Evolutionary conservation across 2,329 filamentous ascomycete genomes (phyloP), one percentile per base, ranked within the genome.

Genomic region (Cladosporium velox): DNA sequence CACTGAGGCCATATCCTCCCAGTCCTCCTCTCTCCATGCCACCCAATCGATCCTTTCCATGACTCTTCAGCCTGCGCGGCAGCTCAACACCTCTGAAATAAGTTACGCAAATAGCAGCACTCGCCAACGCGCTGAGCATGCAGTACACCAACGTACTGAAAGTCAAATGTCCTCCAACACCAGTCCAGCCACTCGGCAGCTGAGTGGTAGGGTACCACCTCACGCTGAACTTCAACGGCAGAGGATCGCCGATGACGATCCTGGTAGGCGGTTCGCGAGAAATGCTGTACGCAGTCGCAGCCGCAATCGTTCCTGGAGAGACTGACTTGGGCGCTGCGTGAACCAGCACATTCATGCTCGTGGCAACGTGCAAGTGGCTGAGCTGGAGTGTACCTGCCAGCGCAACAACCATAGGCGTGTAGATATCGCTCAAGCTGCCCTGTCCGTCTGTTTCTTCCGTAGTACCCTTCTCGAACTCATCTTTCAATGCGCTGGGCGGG

Each of bases 301-400:
- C 93, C 74, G 97, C 92, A 51, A 97, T 86, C 21, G 93, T 92
- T 34, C 93, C 93, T 24, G 87, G 80, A n/a, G 77, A 66, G 51
- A 80, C 66, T 67, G 74, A 68, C 69, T 77, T 77, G 32, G 89
- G 79, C 85, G 88, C 80, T 83, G 89, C 70, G 81, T 88, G 95
- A 71, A 97, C 84, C 65, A 98, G 83, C 68, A 98, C 88, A 77
- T 98, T 98, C 77, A 98, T 85, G 74, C 92, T 88, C 6, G 93
- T 94, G 75, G 90, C 91, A 71, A 99, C 87, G 80, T 98, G 95
- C 72, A 99, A 84, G 78, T 97, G 95, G 77, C 89, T 92, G 60
- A 90, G 83, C 79, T 99, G 93, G 24, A 98, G 84, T 0, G 92
- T 96, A 2, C 95, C 95, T 14, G 93, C 90, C 21, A 99, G 82